Percentiles rank a stretch among this genome's conserved stretches.
These are phyloP conservation scores for Myriosclerotinia duriaeana DNA, from an alignment of 2,329 filamentous ascomycete genomes.

Conservation along the genomic window DNA sequence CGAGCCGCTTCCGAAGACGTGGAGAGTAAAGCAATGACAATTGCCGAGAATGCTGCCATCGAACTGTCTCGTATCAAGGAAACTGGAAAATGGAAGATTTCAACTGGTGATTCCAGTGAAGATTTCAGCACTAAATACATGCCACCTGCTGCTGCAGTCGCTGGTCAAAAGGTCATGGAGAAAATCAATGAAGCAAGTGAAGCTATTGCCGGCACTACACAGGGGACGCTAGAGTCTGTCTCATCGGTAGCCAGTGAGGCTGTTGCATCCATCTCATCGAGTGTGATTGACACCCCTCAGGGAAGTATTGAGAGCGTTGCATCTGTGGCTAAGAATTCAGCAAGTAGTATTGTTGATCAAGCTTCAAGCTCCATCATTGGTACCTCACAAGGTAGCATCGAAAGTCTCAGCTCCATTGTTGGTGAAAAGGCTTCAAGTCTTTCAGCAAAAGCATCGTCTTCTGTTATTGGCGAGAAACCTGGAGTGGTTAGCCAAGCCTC, in stretches of 20 bases:
- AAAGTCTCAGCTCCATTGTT: constrained; percentile 34
- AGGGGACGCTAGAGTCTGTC: constrained; percentile 36
- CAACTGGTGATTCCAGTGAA: constrained; percentile 69
- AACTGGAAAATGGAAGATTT: constrained; percentile 80
- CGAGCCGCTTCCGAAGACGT: constrained; percentile 67
- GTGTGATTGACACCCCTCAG: constrained; percentile 34
- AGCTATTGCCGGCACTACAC: constrained; percentile 32
- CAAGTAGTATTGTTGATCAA: constrained; percentile 35
- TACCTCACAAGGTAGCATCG: constrained; percentile 34
- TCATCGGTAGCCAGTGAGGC: constrained; percentile 33
- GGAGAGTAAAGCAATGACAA: constrained; percentile 75
- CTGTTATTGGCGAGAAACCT: constrained; percentile 33
- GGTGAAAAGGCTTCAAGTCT: constrained; percentile 33
- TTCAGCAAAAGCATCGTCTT: constrained; percentile 33
- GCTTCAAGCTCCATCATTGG: constrained; percentile 37
- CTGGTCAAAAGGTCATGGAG: constrained; percentile 39
- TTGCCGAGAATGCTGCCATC: constrained; percentile 74
- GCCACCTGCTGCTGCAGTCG: constrained; percentile 54
- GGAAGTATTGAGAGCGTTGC: constrained; percentile 41
- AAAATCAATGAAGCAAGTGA: constrained; percentile 37
- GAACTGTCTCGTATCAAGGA: constrained; percentile 81
- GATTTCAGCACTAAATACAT: constrained; percentile 73
- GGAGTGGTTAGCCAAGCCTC: constrained; percentile 37
- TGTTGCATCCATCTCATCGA: constrained; percentile 32
- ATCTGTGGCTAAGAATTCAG: constrained; percentile 39